Evolutionary conservation across 768 basidiomycete species (phyloP), one percentile per base, ranked within the genome.

Genomic region (Piloderma croceum): DNA sequence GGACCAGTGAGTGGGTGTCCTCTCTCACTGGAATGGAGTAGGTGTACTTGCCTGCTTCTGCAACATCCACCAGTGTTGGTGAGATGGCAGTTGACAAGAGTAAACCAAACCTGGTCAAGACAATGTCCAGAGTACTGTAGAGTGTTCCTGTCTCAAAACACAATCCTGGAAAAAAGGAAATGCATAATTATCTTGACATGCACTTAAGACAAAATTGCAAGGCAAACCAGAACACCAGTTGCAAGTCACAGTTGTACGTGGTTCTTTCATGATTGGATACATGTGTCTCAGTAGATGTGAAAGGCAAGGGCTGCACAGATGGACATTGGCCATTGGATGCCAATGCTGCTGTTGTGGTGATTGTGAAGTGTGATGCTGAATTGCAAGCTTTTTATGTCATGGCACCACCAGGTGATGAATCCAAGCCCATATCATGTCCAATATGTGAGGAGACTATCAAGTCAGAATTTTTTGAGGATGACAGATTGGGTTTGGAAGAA

Each of bases 401-500:
- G 52, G 88, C 94, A 27, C 92, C 92, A n/a, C 73, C 83, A 27
- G 87, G 85, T 48, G 84, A 87, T 64, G 90, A 91, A 58, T 85
- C 89, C 40, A 83, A 82, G 54, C 67, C 76, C 19, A 65, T 90
- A 51, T 79, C 83, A 47, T 99, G 94, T 71, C 91, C 92, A 19
- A 88, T 99, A 51, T 99, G 96, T 78, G 94, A 94, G 70, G 94
- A 99, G 63, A 63, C 61, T 41, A 73, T 97, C 61, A 88, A 90
- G 69, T 79, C 82, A 49, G 94, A 96, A 67, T 98, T 88, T 59
- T 62, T 82, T 42, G 91, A 97, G 58, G 93, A 96, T 35, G 91
- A 93, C 45, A 66, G 94, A 96, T 45, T 98, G 93, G 93, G 85
- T 96, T 10, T 99, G 91, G 91, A 79, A 76, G 57, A 94, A 99